Conservation (phyloP, 768 basidiomycete species). For the Sporobolomyces pararoseus region DNA sequence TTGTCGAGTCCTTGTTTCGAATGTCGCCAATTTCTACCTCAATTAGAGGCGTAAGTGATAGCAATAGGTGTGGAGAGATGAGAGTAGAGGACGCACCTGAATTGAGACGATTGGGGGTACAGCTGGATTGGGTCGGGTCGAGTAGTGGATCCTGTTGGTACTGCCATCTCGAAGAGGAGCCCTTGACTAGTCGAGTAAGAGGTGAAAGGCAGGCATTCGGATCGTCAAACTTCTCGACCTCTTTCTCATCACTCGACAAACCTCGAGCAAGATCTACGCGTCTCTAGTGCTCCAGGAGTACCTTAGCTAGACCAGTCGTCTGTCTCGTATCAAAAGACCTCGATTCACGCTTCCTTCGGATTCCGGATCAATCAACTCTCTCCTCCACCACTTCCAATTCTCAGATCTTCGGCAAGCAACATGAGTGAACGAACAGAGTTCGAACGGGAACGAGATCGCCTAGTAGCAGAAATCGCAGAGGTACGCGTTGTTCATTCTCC, state of each 20-base stretch:
- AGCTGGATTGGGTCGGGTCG: constrained; percentile 10
- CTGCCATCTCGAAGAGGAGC: not conserved
- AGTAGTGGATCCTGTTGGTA: not conserved
- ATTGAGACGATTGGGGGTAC: constrained; percentile 37
- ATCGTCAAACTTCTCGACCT: not conserved
- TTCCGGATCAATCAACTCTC: too few relatives aligned
- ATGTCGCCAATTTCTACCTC: constrained; percentile 77
- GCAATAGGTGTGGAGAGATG: not conserved
- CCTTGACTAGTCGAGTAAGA: not conserved
- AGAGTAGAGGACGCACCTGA: constrained; percentile 13
- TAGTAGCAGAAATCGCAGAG: constrained; percentile 40
- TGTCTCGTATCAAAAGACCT: not conserved
- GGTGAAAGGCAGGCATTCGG: not conserved
- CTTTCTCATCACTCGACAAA: not conserved
- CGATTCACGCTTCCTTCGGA: not conserved
- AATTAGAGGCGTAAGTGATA: not conserved
- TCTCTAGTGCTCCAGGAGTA: too few relatives aligned
- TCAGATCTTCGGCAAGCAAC: not conserved
- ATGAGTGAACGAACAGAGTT: constrained; percentile 33
- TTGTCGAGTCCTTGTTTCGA: constrained; percentile 63
- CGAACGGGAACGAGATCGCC: constrained; percentile 31
- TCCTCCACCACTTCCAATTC: not conserved
- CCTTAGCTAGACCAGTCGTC: not conserved
- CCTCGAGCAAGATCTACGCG: not conserved
- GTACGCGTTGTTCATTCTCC: constrained; percentile 3